Conservation (phyloP, 75 land plant species). For the Cupressus sempervirens region DNA sequence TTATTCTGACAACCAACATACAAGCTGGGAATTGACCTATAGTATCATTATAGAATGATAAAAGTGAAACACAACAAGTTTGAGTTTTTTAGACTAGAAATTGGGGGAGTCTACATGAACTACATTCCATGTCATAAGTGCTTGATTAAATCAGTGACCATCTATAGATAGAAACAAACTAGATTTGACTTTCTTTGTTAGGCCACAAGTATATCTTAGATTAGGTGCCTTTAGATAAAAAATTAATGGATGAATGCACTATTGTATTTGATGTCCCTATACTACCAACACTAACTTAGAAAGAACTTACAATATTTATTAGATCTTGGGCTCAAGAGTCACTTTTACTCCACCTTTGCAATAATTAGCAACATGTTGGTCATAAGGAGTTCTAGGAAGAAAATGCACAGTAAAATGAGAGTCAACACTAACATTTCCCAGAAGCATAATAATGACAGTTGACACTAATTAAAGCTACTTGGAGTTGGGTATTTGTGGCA, state of each 20-base stretch:
- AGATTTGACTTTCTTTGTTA: slow-evolving; percentile 32
- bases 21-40: slow-evolving; percentile 44
- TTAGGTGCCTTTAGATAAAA: slow-evolving; percentile 48
- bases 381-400: slow-evolving; percentile 50
- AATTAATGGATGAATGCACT: slow-evolving; percentile 44
- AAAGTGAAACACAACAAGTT: slow-evolving; percentile 46
- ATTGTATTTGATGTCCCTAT: slow-evolving; percentile 65
- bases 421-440: no score
- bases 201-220: slow-evolving; percentile 61
- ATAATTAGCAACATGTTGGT: slow-evolving; percentile 54
- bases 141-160: slow-evolving; percentile 55
- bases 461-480: no score
- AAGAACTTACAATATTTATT: slow-evolving; percentile 25
- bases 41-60: slow-evolving; percentile 53
- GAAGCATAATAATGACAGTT: no score
- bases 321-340: slow-evolving; percentile 53
- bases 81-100: slow-evolving; percentile 37
- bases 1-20: slow-evolving; percentile 42
- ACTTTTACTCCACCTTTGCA: slow-evolving; percentile 66
- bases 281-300: slow-evolving; percentile 48
- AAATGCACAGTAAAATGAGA: slow-evolving; percentile 54
- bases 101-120: slow-evolving; percentile 43
- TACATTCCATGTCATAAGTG: slow-evolving; percentile 54
- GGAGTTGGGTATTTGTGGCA: no score
- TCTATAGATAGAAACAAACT: slow-evolving; percentile 38